Evolutionary conservation across 1,139 yeast species (phyloP), one percentile per base, ranked within the genome.

Genomic region (Pichia sp.): DNA sequence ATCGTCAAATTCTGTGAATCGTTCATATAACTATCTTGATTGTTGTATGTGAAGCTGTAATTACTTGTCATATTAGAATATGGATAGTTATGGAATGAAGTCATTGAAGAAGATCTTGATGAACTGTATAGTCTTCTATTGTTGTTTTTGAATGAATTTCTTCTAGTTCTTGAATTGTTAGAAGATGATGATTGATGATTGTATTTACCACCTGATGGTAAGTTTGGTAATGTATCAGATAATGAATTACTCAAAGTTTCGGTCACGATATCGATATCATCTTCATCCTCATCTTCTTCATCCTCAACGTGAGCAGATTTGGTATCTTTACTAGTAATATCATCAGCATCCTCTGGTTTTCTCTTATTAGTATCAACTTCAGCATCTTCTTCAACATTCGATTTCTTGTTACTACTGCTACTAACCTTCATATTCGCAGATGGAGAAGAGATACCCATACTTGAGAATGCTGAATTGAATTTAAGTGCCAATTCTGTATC

Each of bases 391-490:
- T 22, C 20, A 21, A 33, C 21, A 40, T 40, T 21, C 42, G 14
- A 15, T 20, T 21, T n/a, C 20, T 24, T 19, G 14, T 30, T 5
- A 15, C 15, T 37, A 27, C 18, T 24, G 12, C 40, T 5, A 11
- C n/a, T 22, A 19, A 33, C 35, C 22, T 47, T 47, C 30, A 34
- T 34, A 10, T 32, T 34, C 2, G 48, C 40, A n/a, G 48, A 35
- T 10, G 50, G 51, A 9, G 53, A 59, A 4, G 58, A 48, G 10
- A 56, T 60, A 4, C 60, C 62, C n/a, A 59, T 59, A 38, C 58
- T 53, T 37, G 53, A 50, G 40, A 56, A 51, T n/a, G 50, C 57
- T 1, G 50, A 37, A 34, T 40, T 49, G 30, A 43, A 40, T 37
- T 46, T 37, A 4, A 42, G 10, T 20, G 52, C 50, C 18, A 42